Evolutionary conservation across 495 filamentous ascomycete genomes (phyloP), one percentile per base, ranked within the genome.

Genomic region (Cudoniella acicularis): DNA sequence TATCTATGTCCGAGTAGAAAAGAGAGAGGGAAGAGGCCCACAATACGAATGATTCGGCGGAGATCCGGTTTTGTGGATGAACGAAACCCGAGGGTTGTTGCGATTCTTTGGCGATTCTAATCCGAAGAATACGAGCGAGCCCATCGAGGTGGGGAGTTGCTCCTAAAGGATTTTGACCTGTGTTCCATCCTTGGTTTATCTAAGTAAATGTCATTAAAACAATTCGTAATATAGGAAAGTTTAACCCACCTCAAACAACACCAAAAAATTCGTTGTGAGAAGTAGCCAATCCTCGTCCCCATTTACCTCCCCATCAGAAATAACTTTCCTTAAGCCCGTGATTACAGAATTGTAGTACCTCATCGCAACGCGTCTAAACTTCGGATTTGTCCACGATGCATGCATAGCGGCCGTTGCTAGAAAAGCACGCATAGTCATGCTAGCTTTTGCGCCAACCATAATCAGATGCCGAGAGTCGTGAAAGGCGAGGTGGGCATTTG

Each of bases 111-210:
- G 45, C 55, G 18, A 57, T 57, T 50, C 55, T 57, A 24, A 50
- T 40, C 26, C 50, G 40, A 1, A 57, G 45, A 17, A 57, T 57
- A 9, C 22, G 22, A 10, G 55, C 55, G 2, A 57, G 23, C 25
- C 55, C 55, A 20, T 57, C 17, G 10, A 57, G 46, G 20, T 57
- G 46, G 10, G 55, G 46, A 22, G 55, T 46, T 1, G 46, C 55
- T 49, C 45, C 55, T 49, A 13, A 40, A 11, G 45, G 55, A 30
- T 50, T 49, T 24, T 50, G 46, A 41, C 46, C 26, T 6, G 43
- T 30, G 20, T 57, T 57, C 43, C 55, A 49, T 49, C 55, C 55
- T 22, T 57, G 43, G 22, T 50, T 57, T 49, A 57, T 57, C 55
- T 57, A 21, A n/a, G 43, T 4, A n/a, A 3, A 6, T 46, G n/a